Conservation (phyloP, 129 eudicot species). For the Tanacetum coccineum region DNA sequence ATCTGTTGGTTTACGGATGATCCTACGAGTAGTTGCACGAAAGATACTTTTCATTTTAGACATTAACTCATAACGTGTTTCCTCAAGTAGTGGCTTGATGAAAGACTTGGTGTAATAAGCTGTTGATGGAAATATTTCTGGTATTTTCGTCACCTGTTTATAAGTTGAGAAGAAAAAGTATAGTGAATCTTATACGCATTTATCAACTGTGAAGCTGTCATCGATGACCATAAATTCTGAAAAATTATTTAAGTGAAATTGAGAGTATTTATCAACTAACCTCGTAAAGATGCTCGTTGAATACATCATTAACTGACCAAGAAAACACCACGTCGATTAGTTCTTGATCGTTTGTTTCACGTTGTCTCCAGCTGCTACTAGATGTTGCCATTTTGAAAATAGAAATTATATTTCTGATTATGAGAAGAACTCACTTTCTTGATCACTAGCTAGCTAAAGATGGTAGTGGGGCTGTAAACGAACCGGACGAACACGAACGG, state of each 20-base stretch:
- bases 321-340: conserved; percentile 13
- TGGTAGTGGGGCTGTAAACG: too few species aligned
- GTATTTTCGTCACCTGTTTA: conserved; percentile 43
- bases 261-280: not conserved
- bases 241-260: too few species aligned
- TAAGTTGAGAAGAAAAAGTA: not conserved
- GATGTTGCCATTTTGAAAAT: not conserved
- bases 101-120: conserved; percentile 38
- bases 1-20: not conserved
- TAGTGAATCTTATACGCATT: too few species aligned
- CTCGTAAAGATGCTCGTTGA: not conserved
- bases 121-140: conserved; percentile 35
- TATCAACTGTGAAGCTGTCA: too few species aligned
- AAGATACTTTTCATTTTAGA: conserved; percentile 28
- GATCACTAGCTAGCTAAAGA: not conserved
- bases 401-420: not conserved
- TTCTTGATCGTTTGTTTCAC: not conserved
- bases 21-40: conserved; percentile 36
- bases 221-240: too few species aligned
- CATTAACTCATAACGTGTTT: conserved; percentile 45
- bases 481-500: too few species aligned
- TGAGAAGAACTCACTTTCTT: not conserved
- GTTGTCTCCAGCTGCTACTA: not conserved
- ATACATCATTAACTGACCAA: conserved; percentile 7
- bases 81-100: conserved; percentile 51